Evolutionary conservation across 2,329 filamentous ascomycete species (phyloP).

Genomic region (Penicillium brasilianum): DNA sequence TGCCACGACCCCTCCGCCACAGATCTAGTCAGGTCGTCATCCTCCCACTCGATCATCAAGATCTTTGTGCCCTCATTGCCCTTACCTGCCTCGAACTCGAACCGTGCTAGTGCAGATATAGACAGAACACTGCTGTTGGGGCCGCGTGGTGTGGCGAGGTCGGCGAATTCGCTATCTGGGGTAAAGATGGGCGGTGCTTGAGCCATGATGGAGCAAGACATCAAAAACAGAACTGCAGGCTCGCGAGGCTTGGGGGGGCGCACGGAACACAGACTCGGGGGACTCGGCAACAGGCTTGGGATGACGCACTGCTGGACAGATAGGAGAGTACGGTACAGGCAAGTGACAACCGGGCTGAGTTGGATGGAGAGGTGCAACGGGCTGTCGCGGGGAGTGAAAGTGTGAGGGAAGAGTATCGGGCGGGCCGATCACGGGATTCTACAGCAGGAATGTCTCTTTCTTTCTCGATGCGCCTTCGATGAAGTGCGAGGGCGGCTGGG

Average conservation of each 20-base stretch:
- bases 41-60: conserved; percentile 90
- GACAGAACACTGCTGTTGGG: conserved; percentile 38
- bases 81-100: conserved; percentile 80
- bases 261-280: conserved; percentile 7
- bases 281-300: not conserved
- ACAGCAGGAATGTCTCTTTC: too few relatives aligned
- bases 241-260: not conserved
- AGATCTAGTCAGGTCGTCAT: conserved; percentile 57
- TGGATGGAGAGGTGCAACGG: conserved; percentile 6
- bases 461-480: too few relatives aligned
- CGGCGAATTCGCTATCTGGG: conserved; percentile 38
- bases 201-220: conserved; percentile 16
- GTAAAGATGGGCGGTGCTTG: conserved; percentile 34
- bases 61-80: conserved; percentile 87
- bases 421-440: conserved; percentile 28
- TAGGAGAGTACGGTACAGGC: not conserved
- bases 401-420: conserved; percentile 5
- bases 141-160: conserved; percentile 39
- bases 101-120: conserved; percentile 73
- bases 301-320: conserved; percentile 9
- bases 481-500: not conserved
- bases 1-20: conserved; percentile 65
- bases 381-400: too few relatives aligned
- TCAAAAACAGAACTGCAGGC: too few relatives aligned
- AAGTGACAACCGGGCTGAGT: not conserved